Evolutionary conservation across 2,329 filamentous ascomycete genomes (phyloP).

Genomic region (Colletotrichum brevisporum): DNA sequence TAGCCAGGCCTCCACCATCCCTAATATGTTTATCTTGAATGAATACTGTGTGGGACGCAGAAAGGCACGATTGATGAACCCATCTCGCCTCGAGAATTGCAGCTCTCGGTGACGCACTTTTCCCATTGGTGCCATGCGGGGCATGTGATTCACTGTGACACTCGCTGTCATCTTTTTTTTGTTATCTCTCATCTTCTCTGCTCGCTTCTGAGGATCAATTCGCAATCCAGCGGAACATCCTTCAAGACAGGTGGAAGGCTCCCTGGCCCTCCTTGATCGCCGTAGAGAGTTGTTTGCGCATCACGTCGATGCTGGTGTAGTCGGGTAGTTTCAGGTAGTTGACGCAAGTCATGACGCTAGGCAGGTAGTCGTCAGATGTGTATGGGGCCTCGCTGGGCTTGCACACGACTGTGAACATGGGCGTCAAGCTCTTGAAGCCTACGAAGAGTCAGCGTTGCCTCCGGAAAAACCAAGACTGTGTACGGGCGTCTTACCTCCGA

Average conservation of each 20-base stretch:
- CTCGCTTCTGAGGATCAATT: background rate
- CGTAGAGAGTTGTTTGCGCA: conserved; percentile 83
- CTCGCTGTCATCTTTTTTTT: conserved; percentile 1
- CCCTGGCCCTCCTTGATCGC: conserved; percentile 97
- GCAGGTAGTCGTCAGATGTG: conserved; percentile 96
- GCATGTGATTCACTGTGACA: conserved; percentile 4
- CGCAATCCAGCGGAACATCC: background rate
- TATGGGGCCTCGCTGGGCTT: conserved; percentile 97
- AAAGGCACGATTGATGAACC: background rate
- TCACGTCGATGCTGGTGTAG: conserved; percentile 83
- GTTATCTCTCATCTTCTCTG: conserved; percentile 1
- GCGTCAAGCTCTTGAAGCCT: conserved; percentile 97
- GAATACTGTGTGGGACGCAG: conserved; percentile 24
- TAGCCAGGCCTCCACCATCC: conserved; percentile 32
- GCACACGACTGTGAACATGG: conserved; percentile 99
- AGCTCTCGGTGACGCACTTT: conserved; percentile 21
- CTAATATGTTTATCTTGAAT: conserved; percentile 27
- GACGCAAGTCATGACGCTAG: conserved; percentile 99
- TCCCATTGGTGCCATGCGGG: conserved; percentile 8
- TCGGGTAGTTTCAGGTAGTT: conserved; percentile 99
- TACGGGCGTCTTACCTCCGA: conserved; percentile 80
- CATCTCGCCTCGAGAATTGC: conserved; percentile 11
- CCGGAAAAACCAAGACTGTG: background rate
- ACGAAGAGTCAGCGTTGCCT: conserved; percentile 20
- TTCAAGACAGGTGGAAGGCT: conserved; percentile 92